Conservation (phyloP, 2,329 filamentous ascomycete genomes). For the Epichloe glyceriae region DNA sequence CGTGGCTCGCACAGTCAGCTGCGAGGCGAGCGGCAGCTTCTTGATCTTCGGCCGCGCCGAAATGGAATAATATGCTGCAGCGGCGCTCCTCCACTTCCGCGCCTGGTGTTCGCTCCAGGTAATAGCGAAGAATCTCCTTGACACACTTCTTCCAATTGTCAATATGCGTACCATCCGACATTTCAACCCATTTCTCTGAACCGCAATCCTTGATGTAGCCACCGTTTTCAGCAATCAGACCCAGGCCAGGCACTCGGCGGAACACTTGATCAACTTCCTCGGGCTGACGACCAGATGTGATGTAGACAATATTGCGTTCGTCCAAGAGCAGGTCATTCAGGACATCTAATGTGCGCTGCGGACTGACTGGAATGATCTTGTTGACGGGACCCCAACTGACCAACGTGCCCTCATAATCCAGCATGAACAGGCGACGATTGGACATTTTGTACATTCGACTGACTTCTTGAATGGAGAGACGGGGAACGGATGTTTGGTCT, state of each 20-base stretch:
- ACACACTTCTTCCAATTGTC: constrained; percentile 74
- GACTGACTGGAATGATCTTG: constrained; percentile 74
- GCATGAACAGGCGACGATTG: constrained; percentile 63
- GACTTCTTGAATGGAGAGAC: constrained; percentile 58
- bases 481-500: constrained; percentile 75
- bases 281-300: constrained; percentile 82
- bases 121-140: constrained; percentile 73
- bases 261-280: constrained; percentile 84
- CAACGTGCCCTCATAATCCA: constrained; percentile 89
- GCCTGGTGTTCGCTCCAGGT: constrained; percentile 77
- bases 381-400: constrained; percentile 76
- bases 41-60: constrained; percentile 67
- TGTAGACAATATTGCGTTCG: constrained; percentile 72
- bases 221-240: constrained; percentile 88
- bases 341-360: constrained; percentile 68
- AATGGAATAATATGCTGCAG: constrained; percentile 84
- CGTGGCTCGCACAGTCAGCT: constrained; percentile 82
- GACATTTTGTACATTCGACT: constrained; percentile 52
- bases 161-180: constrained; percentile 60
- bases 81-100: constrained; percentile 84
- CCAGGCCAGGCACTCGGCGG: constrained; percentile 67
- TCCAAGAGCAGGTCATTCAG: constrained; percentile 72
- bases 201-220: constrained; percentile 71
- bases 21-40: constrained; percentile 66
- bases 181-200: constrained; percentile 59